Conservation (phyloP, 768 basidiomycete species). For the Mycena pura region DNA sequence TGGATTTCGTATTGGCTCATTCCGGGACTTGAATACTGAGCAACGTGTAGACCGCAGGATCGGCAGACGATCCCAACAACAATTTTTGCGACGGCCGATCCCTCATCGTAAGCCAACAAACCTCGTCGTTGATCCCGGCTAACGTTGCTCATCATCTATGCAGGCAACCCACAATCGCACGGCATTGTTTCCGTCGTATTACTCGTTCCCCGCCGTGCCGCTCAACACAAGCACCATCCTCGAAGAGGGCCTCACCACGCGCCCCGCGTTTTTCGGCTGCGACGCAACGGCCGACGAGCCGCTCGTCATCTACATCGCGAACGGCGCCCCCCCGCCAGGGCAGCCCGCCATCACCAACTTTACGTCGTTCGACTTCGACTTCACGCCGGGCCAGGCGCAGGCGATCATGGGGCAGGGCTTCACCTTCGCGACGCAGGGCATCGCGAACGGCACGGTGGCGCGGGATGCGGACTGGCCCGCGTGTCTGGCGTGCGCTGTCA, state of each 20-base stretch:
- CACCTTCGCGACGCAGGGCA: conserved; percentile 46
- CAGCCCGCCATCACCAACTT: conserved; percentile 49
- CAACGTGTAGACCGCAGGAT: conserved; percentile 43
- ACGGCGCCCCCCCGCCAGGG: conserved; percentile 53
- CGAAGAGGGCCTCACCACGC: conserved; percentile 49
- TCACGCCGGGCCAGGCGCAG: conserved; percentile 45
- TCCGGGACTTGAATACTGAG: conserved; percentile 47
- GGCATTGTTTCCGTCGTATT: conserved; percentile 10
- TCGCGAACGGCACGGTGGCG: conserved; percentile 43
- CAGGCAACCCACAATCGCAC: conserved; percentile 20
- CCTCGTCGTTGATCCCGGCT: not conserved
- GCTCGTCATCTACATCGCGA: conserved; percentile 63
- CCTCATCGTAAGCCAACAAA: conserved; percentile 1
- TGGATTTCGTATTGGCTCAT: conserved; percentile 24
- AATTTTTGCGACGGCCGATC: conserved; percentile 4
- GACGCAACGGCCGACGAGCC: conserved; percentile 43
- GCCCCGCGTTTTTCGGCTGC: conserved; percentile 69
- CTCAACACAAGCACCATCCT: conserved; percentile 42
- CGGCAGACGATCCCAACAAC: not conserved
- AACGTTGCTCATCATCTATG: not conserved
- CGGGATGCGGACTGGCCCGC: conserved; percentile 57
- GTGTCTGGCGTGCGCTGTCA: conserved; percentile 60
- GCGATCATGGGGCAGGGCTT: conserved; percentile 54
- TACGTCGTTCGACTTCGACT: conserved; percentile 49
- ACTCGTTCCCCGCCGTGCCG: conserved; percentile 53